These are phyloP conservation scores for Dictyostelium firmibasis DNA, from an alignment of 78 protist species.

Conservation along the genomic window DNA sequence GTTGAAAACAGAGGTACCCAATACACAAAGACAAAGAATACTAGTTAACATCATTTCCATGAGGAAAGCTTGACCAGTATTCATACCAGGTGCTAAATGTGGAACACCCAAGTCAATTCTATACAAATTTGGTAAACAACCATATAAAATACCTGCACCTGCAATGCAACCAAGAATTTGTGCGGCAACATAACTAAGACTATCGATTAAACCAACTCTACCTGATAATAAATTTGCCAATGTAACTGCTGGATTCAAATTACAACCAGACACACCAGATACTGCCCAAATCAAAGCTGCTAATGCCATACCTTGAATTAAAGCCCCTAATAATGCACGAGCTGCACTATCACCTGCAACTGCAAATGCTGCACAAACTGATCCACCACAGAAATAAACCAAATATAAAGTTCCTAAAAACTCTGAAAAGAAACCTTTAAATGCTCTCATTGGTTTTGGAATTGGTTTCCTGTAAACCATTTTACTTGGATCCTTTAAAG, in stretches of 20 bases:
- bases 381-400: conserved; percentile 43
- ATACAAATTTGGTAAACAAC: conserved; percentile 33
- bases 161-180: conserved; percentile 69
- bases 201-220: conserved; percentile 53
- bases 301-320: conserved; percentile 66
- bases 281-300: conserved; percentile 55
- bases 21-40: conserved; percentile 44
- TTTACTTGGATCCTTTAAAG: conserved; percentile 49
- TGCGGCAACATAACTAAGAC: conserved; percentile 14
- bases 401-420: conserved; percentile 51
- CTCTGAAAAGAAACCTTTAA: conserved; percentile 54
- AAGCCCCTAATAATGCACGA: neutral
- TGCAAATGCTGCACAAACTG: conserved; percentile 47
- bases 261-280: conserved; percentile 71
- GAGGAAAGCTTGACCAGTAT: conserved; percentile 65
- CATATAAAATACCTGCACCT: conserved; percentile 60
- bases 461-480: conserved; percentile 31
- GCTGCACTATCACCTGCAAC: conserved; percentile 23
- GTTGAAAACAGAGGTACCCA: conserved; percentile 69
- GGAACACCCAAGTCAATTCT: conserved; percentile 9
- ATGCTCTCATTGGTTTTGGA: neutral
- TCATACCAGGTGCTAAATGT: conserved; percentile 12
- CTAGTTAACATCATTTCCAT: conserved; percentile 45
- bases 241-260: conserved; percentile 65
- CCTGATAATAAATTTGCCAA: conserved; percentile 66